These are phyloP conservation scores for Lathyrus oleraceus DNA, from an alignment of 306 rosid genomes.

Conservation along the genomic window DNA sequence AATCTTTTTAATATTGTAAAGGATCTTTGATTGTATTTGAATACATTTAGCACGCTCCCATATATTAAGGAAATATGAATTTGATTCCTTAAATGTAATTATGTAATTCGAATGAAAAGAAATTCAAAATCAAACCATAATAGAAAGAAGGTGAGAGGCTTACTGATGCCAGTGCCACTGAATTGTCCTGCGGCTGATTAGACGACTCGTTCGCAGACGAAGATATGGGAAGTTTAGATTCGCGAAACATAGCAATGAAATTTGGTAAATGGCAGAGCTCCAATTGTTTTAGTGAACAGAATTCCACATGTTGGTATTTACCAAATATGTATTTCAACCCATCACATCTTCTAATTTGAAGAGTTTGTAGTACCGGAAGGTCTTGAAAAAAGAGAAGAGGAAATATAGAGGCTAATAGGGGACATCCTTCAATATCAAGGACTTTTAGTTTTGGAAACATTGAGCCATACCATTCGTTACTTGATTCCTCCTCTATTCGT, in stretches of 20 bases:
- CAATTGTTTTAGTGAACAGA: neutral
- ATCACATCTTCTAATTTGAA: neutral
- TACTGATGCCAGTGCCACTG: neutral
- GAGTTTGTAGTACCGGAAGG: neutral
- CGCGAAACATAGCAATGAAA: neutral
- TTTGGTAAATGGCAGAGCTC: rapidly evolving
- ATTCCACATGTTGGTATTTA: neutral
- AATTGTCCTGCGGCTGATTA: neutral
- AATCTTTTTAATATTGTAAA: neutral
- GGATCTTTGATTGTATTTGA: neutral
- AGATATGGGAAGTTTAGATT: neutral
- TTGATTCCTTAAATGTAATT: neutral
- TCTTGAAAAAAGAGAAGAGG: neutral
- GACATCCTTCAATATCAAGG: neutral
- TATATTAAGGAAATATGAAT: neutral
- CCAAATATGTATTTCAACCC: neutral
- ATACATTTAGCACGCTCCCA: neutral
- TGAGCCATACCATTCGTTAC: neutral
- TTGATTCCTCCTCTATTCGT: neutral
- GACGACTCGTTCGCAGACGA: neutral
- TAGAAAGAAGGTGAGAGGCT: neutral
- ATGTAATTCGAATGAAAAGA: neutral
- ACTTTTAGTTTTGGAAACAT: neutral
- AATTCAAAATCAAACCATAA: neutral
- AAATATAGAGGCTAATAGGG: neutral